phyloP scores from a whole-genome alignment of 176 grass and related monocot species.

The Raddia distichophylla region DNA sequence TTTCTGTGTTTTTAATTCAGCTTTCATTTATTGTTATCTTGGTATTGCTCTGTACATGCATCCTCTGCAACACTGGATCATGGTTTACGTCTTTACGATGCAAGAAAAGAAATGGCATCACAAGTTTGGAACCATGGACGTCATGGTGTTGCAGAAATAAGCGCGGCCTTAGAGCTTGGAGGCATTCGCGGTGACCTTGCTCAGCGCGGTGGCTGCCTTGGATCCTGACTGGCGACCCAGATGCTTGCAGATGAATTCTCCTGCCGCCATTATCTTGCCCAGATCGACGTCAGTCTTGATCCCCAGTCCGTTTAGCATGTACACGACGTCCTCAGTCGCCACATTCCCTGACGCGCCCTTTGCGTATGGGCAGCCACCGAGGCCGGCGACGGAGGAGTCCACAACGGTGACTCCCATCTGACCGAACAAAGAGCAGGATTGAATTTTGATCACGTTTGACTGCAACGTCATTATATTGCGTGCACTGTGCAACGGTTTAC shows the following conservation, averaged over 20 bases:
- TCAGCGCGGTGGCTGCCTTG: conserved; percentile 69
- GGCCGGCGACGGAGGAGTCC: conserved; percentile 75
- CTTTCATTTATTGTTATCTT: too few relatives aligned
- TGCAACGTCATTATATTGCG: neutral
- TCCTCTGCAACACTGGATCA: neutral
- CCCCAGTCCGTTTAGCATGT: conserved; percentile 84
- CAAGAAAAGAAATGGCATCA: neutral
- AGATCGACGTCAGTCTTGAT: conserved; percentile 68
- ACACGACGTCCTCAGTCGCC: conserved; percentile 83
- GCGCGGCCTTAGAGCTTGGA: conserved; percentile 55
- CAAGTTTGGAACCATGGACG: neutral
- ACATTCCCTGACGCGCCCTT: conserved; percentile 85
- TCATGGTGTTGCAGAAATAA: neutral
- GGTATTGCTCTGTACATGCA: neutral
- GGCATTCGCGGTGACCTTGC: conserved; percentile 38
- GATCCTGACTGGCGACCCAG: conserved; percentile 76
- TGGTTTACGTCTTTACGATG: neutral
- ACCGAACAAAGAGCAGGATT: conserved; percentile 21
- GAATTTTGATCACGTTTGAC: neutral
- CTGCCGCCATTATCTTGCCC: conserved; percentile 71
- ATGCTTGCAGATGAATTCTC: conserved; percentile 73
- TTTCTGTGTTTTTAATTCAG: neutral
- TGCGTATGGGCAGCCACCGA: conserved; percentile 86
- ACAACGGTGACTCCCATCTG: conserved; percentile 77
- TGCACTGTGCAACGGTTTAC: neutral